Conservation (phyloP, 306 rosid species). For the Medicago ruthenica region DNA sequence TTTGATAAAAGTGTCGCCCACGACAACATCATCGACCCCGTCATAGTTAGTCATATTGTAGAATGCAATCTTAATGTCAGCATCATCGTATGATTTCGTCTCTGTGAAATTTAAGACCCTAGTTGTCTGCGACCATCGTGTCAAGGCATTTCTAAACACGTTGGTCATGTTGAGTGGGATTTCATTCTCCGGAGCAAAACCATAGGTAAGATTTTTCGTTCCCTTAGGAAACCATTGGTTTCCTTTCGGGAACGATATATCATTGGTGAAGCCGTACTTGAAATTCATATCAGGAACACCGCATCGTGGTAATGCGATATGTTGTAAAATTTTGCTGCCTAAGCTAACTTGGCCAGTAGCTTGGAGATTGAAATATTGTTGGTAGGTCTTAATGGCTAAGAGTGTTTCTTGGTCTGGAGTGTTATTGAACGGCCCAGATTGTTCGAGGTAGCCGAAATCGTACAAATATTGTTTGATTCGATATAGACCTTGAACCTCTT, state of each 20-base stretch:
- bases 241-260: neutral
- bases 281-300: conserved; percentile 1
- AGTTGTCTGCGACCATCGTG: conserved; percentile 1
- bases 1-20: neutral
- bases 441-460: neutral
- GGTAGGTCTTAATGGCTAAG: neutral
- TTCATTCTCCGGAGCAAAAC: neutral
- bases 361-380: neutral
- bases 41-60: neutral
- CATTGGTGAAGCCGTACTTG: neutral
- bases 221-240: neutral
- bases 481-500: neutral
- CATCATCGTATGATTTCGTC: neutral
- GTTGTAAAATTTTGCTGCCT: neutral
- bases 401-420: neutral
- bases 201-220: neutral
- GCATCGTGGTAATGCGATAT: neutral
- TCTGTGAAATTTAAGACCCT: neutral
- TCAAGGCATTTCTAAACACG: neutral
- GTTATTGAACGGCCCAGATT: neutral
- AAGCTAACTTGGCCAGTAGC: neutral
- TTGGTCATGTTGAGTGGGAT: neutral
- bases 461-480: neutral
- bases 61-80: conserved; percentile 20
- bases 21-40: neutral